Percentiles rank a stretch among this genome's conserved stretches.
These are phyloP conservation scores for Turnera subulata DNA, from an alignment of 345 rosid genomes.

Conservation along the genomic window DNA sequence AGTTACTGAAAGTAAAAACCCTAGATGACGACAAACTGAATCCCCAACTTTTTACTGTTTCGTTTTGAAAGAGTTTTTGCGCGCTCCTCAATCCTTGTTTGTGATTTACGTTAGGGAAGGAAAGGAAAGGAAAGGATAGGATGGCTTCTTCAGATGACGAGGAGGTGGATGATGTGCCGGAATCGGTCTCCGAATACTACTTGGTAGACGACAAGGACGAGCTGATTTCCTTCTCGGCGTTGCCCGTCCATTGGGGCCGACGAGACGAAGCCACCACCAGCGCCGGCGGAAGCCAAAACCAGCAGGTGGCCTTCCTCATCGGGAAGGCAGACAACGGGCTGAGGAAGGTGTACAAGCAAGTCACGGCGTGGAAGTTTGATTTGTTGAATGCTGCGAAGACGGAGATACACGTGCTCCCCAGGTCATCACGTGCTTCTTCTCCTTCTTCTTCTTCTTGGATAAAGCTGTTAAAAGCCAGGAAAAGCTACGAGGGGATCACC, in stretches of 20 bases:
- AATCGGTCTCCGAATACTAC: conserved; percentile 47
- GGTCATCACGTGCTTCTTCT: too few species aligned
- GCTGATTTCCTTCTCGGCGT: conserved; percentile 49
- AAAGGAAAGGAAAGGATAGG: too few species aligned
- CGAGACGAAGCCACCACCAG: conserved; percentile 33
- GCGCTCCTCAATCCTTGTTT: too few species aligned
- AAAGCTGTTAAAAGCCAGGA: conserved; percentile 71
- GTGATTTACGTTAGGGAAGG: too few species aligned
- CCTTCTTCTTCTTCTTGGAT: too few species aligned
- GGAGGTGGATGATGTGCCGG: conserved; percentile 49
- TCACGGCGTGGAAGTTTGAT: conserved; percentile 73
- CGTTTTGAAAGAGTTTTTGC: too few species aligned
- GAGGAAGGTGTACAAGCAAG: conserved; percentile 44
- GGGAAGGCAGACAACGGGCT: conserved; percentile 65
- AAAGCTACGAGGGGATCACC: conserved; percentile 49
- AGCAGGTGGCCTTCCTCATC: conserved; percentile 36
- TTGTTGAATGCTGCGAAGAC: conserved; percentile 36
- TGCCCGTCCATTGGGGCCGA: conserved; percentile 66
- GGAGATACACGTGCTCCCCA: conserved; percentile 57
- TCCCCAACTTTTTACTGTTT: too few species aligned
- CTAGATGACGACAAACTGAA: too few species aligned
- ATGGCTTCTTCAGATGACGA: conserved; percentile 77
- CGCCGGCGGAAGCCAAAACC: not conserved
- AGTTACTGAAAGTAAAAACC: too few species aligned
- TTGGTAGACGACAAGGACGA: conserved; percentile 52